Conservation (phyloP, 108 stramenopile genomes). For the Stephanodiscus minutulus region DNA sequence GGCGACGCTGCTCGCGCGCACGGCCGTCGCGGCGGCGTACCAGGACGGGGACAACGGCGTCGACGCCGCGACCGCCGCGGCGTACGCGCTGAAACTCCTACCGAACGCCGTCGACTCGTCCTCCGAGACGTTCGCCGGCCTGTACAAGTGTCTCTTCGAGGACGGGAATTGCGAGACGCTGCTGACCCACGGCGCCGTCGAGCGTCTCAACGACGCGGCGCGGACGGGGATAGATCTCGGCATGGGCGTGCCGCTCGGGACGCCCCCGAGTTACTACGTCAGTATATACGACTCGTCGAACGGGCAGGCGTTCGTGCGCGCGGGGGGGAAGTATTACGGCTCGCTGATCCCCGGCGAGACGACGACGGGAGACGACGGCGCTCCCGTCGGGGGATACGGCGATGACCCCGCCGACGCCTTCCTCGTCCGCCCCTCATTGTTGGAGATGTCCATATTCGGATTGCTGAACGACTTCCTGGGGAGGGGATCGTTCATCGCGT, state of each 20-base stretch:
- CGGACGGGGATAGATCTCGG: conserved; percentile 62
- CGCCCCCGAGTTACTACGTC: conserved; percentile 78
- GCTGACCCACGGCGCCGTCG: conserved; percentile 60
- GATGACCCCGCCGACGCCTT: conserved; percentile 59
- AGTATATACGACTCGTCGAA: conserved; percentile 65
- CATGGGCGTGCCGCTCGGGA: conserved; percentile 54
- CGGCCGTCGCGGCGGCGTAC: conserved; percentile 82
- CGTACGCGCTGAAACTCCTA: conserved; percentile 65
- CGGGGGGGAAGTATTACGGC: conserved; percentile 70
- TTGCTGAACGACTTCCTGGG: conserved; percentile 77
- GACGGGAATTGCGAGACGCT: conserved; percentile 72
- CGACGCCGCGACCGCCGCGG: conserved; percentile 62
- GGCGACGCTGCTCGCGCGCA: conserved; percentile 82
- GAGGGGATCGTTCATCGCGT: conserved; percentile 54
- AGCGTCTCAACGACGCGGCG: conserved; percentile 56
- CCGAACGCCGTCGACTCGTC: conserved; percentile 56
- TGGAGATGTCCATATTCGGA: conserved; percentile 69
- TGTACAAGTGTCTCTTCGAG: conserved; percentile 67
- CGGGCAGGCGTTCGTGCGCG: conserved; percentile 82
- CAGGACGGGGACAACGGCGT: conserved; percentile 58
- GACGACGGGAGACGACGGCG: conserved; percentile 53
- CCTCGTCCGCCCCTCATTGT: conserved; percentile 60
- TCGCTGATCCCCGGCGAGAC: conserved; percentile 45
- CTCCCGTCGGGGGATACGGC: conserved; percentile 52
- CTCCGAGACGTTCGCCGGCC: conserved; percentile 51